Conservation (phyloP, 2,329 filamentous ascomycete species). For the Botrytis elliptica region DNA sequence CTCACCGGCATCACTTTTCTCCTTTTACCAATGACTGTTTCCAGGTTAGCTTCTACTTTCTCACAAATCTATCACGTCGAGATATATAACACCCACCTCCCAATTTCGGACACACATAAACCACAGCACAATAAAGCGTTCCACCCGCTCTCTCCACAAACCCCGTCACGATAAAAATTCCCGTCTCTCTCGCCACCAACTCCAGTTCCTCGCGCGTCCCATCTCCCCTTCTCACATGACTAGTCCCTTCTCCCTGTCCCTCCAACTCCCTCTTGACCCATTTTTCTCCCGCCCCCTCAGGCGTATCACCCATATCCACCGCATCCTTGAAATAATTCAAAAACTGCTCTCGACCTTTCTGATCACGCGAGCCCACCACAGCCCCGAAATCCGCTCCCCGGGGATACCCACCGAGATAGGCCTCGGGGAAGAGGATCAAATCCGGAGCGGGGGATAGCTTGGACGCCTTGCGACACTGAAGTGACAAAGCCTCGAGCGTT, state of each 20-base stretch:
- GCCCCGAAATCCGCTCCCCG: neutral
- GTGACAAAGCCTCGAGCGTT: neutral
- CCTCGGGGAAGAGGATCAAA: neutral
- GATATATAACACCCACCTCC: neutral
- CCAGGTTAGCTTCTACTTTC: neutral
- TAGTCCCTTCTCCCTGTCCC: neutral
- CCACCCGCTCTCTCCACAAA: neutral
- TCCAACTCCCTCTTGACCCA: neutral
- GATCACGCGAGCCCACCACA: neutral
- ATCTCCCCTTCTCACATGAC: neutral
- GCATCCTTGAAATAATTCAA: neutral
- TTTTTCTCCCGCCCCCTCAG: neutral
- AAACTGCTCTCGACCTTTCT: neutral
- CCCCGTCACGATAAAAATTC: neutral
- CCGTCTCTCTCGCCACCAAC: neutral
- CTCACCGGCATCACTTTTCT: neutral
- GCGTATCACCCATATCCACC: neutral
- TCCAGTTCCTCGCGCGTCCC: neutral
- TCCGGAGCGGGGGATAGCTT: neutral
- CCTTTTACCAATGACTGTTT: neutral
- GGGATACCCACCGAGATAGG: neutral
- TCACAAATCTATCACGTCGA: neutral
- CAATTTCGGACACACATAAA: neutral
- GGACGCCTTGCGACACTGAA: neutral
- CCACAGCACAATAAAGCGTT: neutral